Percentiles rank a stretch among this genome's conserved stretches.
These are phyloP conservation scores for Neofusicoccum laricinum DNA, from an alignment of 2,329 filamentous ascomycete species.

Conservation along the genomic window DNA sequence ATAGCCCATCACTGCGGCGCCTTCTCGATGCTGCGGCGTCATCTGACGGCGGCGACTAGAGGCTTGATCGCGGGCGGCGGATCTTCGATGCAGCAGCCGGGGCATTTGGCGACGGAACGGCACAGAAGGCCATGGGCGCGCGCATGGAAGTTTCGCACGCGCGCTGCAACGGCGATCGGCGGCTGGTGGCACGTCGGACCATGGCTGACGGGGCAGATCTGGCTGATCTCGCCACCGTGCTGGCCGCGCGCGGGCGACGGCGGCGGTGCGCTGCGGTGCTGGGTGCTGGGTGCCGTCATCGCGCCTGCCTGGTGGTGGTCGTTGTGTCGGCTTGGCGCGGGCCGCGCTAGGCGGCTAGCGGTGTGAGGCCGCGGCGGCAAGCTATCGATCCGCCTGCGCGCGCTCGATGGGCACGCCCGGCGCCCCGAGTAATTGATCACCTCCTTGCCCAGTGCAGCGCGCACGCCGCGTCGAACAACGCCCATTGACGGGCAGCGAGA, in stretches of 20 bases:
- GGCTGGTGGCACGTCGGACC: background rate
- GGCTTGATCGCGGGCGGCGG: background rate
- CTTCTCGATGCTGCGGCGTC: background rate
- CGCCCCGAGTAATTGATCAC: constrained; percentile 4
- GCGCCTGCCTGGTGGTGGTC: background rate
- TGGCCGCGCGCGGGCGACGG: background rate
- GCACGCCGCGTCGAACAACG: background rate
- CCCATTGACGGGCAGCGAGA: constrained; percentile 2
- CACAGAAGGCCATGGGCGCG: background rate
- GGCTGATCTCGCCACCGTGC: constrained; percentile 1
- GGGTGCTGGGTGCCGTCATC: background rate
- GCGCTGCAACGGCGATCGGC: background rate
- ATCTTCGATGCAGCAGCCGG: background rate
- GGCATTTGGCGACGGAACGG: background rate
- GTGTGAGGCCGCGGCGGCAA: background rate
- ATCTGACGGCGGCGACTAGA: background rate
- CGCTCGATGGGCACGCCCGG: background rate
- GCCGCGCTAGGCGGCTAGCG: background rate
- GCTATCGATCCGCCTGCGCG: background rate
- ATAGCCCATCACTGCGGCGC: background rate
- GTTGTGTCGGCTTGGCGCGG: background rate
- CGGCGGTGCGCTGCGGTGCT: background rate
- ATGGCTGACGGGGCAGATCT: background rate
- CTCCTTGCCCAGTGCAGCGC: background rate
- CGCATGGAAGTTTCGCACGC: background rate